These are phyloP conservation scores for Sphaerulina vaccinii DNA, from an alignment of 2,329 filamentous ascomycete genomes.

Conservation along the genomic window DNA sequence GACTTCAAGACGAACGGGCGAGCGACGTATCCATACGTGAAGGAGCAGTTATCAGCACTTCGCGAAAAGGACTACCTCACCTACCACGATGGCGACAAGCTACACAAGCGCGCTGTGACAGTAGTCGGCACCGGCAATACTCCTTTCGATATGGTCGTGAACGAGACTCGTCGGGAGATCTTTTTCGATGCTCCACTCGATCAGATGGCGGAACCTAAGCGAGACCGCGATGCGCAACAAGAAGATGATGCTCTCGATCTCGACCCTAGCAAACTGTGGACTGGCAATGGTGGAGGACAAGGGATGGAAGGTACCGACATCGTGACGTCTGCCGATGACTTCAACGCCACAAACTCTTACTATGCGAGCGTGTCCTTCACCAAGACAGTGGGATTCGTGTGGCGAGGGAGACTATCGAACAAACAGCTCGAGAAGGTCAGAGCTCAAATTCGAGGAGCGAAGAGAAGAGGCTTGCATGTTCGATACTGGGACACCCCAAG, in stretches of 20 bases:
- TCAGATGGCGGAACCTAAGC: slow-evolving; percentile 17
- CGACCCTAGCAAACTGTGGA: background rate
- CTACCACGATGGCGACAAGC: slow-evolving; percentile 49
- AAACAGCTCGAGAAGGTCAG: slow-evolving; percentile 50
- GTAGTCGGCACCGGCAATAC: slow-evolving; percentile 68
- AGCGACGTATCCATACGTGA: slow-evolving; percentile 54
- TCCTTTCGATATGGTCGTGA: slow-evolving; percentile 56
- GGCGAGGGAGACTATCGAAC: slow-evolving; percentile 48
- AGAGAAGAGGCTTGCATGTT: slow-evolving; percentile 53
- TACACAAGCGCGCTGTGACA: slow-evolving; percentile 60
- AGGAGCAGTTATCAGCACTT: slow-evolving; percentile 59
- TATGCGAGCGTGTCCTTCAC: slow-evolving; percentile 64
- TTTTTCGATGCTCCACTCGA: slow-evolving; percentile 38
- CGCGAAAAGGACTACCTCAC: slow-evolving; percentile 55
- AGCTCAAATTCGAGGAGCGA: slow-evolving; percentile 53
- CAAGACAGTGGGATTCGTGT: slow-evolving; percentile 49
- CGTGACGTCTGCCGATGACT: slow-evolving; percentile 44
- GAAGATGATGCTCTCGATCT: background rate
- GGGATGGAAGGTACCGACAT: slow-evolving; percentile 39
- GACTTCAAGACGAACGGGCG: slow-evolving; percentile 64
- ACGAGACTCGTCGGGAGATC: slow-evolving; percentile 57
- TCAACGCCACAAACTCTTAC: slow-evolving; percentile 59
- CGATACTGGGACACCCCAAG: slow-evolving; percentile 58
- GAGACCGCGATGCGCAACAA: slow-evolving; percentile 1
- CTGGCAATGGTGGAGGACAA: slow-evolving; percentile 39